Conservation (phyloP, 768 basidiomycete genomes). For the Calocybe cyanea region DNA sequence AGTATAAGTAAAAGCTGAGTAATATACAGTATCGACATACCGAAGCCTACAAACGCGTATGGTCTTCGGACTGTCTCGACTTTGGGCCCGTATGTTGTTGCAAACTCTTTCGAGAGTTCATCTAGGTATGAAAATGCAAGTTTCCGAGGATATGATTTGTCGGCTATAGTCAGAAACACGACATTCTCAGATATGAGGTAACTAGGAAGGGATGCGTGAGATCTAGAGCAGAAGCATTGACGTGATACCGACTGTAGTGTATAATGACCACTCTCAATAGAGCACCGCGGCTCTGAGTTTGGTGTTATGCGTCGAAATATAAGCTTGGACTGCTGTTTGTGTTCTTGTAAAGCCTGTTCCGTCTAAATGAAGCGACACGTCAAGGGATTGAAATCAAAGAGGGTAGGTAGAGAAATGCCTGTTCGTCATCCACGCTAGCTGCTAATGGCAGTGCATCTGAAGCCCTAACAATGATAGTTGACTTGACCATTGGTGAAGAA, state of each 20-base stretch:
- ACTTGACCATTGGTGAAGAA: slow-evolving; percentile 63
- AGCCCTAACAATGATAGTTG: slow-evolving; percentile 82
- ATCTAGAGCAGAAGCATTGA: slow-evolving; percentile 5
- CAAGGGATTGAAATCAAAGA: slow-evolving; percentile 1
- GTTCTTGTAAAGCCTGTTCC: slow-evolving; percentile 90
- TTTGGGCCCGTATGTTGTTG: slow-evolving; percentile 86
- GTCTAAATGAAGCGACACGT: slow-evolving; percentile 50
- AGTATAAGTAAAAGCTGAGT: background rate
- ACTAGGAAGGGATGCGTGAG: slow-evolving; percentile 38
- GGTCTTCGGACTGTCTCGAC: slow-evolving; percentile 91
- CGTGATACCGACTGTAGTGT: slow-evolving; percentile 80
- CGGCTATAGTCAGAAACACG: slow-evolving; percentile 91
- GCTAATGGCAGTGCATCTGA: slow-evolving; percentile 88
- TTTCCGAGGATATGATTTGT: slow-evolving; percentile 96
- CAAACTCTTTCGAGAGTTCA: slow-evolving; percentile 95
- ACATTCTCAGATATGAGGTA: slow-evolving; percentile 95
- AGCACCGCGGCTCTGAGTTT: slow-evolving; percentile 93
- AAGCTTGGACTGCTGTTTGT: slow-evolving; percentile 97
- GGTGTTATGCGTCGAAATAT: slow-evolving; percentile 92
- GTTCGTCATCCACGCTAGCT: slow-evolving; percentile 96
- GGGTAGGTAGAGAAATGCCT: slow-evolving; percentile 45
- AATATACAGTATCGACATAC: slow-evolving; percentile 42
- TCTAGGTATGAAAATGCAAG: slow-evolving; percentile 97
- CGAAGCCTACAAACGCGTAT: slow-evolving; percentile 99
- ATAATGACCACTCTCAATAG: slow-evolving; percentile 92